Conservation (phyloP, 768 basidiomycete genomes). For the Leccinum subtestaceum region DNA sequence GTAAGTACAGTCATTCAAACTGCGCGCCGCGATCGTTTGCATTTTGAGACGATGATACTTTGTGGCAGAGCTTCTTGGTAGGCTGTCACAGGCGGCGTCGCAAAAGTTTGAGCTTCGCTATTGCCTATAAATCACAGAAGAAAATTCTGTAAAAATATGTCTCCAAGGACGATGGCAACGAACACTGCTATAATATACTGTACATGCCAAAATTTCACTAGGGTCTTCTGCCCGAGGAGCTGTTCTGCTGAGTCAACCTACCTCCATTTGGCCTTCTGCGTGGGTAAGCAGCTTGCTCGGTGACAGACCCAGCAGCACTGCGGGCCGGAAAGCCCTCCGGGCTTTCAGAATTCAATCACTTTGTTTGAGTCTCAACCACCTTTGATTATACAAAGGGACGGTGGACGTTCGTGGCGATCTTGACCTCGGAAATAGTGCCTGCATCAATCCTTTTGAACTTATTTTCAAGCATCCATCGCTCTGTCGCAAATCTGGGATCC, state of each 20-base stretch:
- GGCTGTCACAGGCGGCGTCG: constrained; percentile 37
- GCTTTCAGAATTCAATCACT: no score
- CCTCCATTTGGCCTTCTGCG: no score
- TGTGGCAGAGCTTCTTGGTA: constrained; percentile 42
- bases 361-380: no score
- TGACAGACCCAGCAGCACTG: no score
- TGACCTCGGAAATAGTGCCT: constrained; percentile 71
- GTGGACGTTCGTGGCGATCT: constrained; percentile 88
- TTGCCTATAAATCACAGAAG: no score
- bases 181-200: not conserved
- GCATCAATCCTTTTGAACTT: constrained; percentile 59
- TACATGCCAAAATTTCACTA: no score
- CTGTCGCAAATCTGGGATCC: constrained; percentile 53
- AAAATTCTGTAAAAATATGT: not conserved
- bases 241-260: no score
- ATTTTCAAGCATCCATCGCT: constrained; percentile 60
- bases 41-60: not conserved
- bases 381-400: constrained; percentile 54
- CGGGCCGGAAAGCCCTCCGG: no score
- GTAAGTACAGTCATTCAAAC: not conserved
- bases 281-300: no score
- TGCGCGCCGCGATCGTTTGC: not conserved
- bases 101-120: not conserved
- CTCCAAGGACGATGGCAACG: not conserved
- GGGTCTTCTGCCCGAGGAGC: no score